Percentiles rank a stretch among this genome's conserved stretches.
phyloP scores from a whole-genome alignment of 371 early-diverging fungal species.

The Caulochytrium protostelioides region DNA sequence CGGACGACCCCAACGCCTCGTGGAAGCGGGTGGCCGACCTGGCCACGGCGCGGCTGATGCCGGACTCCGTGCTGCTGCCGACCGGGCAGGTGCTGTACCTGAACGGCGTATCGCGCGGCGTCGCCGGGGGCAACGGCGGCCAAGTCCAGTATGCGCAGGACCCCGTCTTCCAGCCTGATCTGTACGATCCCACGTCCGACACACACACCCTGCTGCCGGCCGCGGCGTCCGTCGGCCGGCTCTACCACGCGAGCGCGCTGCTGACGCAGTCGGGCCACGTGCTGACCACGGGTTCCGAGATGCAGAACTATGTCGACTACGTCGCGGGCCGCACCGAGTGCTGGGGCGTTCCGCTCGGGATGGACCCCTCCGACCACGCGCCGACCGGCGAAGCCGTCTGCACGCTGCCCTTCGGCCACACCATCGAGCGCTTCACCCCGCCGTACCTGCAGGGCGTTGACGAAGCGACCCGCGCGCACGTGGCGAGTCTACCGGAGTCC shows the following conservation, averaged over 20 bases:
- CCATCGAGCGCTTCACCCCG: slow-evolving; percentile 14
- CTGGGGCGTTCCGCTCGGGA: neutral
- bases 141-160: slow-evolving; percentile 6
- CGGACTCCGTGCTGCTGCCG: slow-evolving; percentile 27
- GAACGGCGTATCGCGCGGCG: slow-evolving; percentile 11
- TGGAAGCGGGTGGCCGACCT: slow-evolving; percentile 9
- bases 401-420: slow-evolving; percentile 8
- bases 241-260: slow-evolving; percentile 14
- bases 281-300: slow-evolving; percentile 13
- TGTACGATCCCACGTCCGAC: slow-evolving; percentile 12
- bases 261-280: slow-evolving; percentile 9
- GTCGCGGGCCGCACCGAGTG: neutral
- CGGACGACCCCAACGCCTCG: slow-evolving; percentile 2
- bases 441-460: slow-evolving; percentile 10
- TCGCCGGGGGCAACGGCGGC: slow-evolving; percentile 14
- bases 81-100: slow-evolving; percentile 13
- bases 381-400: slow-evolving; percentile 1
- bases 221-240: slow-evolving; percentile 3
- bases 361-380: neutral
- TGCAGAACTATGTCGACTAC: slow-evolving; percentile 9
- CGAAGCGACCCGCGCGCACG: too few relatives aligned
- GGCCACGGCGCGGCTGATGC: slow-evolving; percentile 16
- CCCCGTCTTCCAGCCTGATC: slow-evolving; percentile 7
- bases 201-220: slow-evolving; percentile 1
- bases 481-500: too few relatives aligned